phyloP scores from a whole-genome alignment of 2,329 filamentous ascomycete species.

The Biscogniauxia mediterranea region DNA sequence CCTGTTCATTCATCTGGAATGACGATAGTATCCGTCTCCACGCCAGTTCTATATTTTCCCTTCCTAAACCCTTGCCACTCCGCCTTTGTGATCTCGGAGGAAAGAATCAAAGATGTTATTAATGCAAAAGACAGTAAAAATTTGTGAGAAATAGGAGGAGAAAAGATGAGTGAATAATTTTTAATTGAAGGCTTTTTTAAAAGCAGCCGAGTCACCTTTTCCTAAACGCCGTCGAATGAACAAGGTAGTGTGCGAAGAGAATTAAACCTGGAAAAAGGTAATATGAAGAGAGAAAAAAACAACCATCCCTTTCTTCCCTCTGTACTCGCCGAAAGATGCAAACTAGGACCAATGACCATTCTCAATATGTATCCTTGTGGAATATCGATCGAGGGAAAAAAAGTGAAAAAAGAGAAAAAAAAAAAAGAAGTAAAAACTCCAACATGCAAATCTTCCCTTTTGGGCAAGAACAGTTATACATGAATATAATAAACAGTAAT shows the following conservation, averaged over 20 bases:
- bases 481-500: background rate
- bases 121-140: background rate
- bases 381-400: background rate
- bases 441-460: background rate
- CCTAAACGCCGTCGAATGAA: background rate
- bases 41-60: no score
- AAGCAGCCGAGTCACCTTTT: background rate
- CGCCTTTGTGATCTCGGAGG: background rate
- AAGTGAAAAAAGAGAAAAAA: background rate
- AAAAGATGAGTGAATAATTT: background rate
- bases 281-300: background rate
- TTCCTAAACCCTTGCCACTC: no score
- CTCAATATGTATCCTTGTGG: background rate
- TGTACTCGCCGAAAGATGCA: background rate
- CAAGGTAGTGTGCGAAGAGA: background rate
- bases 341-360: background rate
- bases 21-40: no score
- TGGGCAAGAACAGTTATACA: background rate
- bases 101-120: background rate
- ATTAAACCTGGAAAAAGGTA: slow-evolving; percentile 5
- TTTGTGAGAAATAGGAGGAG: background rate
- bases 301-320: background rate
- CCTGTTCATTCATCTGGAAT: no score
- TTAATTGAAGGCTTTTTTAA: background rate
- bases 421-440: background rate